Evolutionary conservation across 805 yeast genomes (phyloP), one percentile per base, ranked within the genome.

Genomic region (Starmerella stellata): DNA sequence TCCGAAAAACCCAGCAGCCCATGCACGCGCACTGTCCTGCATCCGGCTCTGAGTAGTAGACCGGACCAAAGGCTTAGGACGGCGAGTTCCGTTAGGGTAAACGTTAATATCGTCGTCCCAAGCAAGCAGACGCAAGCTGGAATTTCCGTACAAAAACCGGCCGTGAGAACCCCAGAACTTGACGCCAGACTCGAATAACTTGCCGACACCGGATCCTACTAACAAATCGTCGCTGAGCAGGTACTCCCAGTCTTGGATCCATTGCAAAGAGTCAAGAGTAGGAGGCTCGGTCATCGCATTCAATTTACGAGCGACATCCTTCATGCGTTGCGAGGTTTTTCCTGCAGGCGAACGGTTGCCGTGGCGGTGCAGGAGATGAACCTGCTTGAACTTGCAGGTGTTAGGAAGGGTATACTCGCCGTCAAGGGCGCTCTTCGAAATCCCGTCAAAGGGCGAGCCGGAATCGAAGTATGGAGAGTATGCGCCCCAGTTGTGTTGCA

Each of bases 321-420:
- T 53, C 48, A 73, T 57, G 41, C 61, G 61, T 4, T 53, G 47
- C 20, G 53, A 58, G 3, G 64, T 59, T n/a, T 61, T 58, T 2
- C 48, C 54, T 3, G 78, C 67, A 3, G 81, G 82, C 51, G 64
- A 78, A 46, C 93, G 62, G 55, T 79, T 90, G 17, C 87, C 92
- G 52, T 81, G 92, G 51, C 93, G 68, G 47, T 74, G 72, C 37
- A 77, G 58, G 18, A 78, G 57, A 47, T 76, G 82, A 8, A 77
- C 80, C 55, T 78, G 87, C 47, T 70, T 70, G 39, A 74, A 61
- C 4, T 56, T 49, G 55, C 79, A 74, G 34, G 60, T 61, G 7
- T 55, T 60, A 3, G 61, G 57, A 19, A 54, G 44, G 5, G 54
- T 52, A 27, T 47, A 47, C 36, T 44, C 49, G 16, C 56, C 57